Evolutionary conservation across 192 early-diverging fungal genomes (phyloP), one percentile per base, ranked within the genome.

Genomic region (Coemansia sp.): DNA sequence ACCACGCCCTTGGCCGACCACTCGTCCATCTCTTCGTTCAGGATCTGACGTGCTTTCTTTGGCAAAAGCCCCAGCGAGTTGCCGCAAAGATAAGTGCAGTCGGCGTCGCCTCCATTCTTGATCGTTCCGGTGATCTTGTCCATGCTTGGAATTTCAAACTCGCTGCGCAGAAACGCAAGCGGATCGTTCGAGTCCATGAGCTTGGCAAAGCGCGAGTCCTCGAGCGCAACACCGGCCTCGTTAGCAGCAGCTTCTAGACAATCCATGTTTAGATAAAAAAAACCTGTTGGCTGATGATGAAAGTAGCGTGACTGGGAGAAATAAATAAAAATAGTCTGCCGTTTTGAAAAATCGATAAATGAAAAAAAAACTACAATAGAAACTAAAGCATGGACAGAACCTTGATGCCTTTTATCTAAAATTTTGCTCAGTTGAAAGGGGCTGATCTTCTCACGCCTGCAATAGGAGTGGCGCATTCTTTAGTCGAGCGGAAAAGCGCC

Each of bases 41-140:
- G 68, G 7, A 90, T 72, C 10, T 77, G 75, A 21, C 84, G 74
- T 1, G 91, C 85, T 13, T 81, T 72, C 40, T 84, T 86, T 34
- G 97, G 94, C 72, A 91, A 84, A 63, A 97, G 82, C 5, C 97
- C 95, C 13, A 99, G 86, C 8, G 94, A 96, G 82, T 99, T 97
- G 25, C 97, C 97, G 74, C 94, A 93, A 52, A 99, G 81, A 74
- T 99, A 99, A 13, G 89, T 79, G 48, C 82, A 87, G 21, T 68
- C 45, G 18, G 79, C 76, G 26, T 84, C 69, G 7, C 34, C 31
- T 18, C 76, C 78, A 21, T 84, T 68, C 7, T 34, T 25, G 39
- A 16, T 39, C 39, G 18, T 18, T 39, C 74, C 80, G 4, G 79
- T 63, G 4, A 86, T 70, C 25, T 90, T 74, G 35, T 61, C 68